These are phyloP conservation scores for Gardenia jasminoides DNA, from an alignment of 257 asterid species.

Conservation along the genomic window DNA sequence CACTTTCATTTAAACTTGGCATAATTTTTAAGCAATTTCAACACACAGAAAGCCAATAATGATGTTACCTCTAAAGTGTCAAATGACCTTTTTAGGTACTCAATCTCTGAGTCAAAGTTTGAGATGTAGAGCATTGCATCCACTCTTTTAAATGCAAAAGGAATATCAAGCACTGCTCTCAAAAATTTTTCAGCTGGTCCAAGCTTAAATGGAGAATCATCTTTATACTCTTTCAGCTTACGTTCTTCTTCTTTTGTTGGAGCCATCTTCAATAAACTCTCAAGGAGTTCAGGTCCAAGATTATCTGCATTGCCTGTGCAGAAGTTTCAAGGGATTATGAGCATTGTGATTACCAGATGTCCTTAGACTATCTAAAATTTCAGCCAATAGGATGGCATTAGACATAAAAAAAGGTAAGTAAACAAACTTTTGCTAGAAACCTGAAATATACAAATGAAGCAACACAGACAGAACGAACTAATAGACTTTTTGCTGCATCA, in stretches of 20 bases:
- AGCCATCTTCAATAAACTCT: slow-evolving; percentile 91
- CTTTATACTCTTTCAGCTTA: slow-evolving; percentile 66
- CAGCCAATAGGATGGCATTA: neutral
- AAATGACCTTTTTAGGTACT: slow-evolving; percentile 80
- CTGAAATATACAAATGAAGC: neutral
- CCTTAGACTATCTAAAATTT: neutral
- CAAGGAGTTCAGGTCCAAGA: slow-evolving; percentile 86
- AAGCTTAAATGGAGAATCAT: slow-evolving; percentile 70
- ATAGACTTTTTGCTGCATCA: neutral
- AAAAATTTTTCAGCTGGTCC: slow-evolving; percentile 89
- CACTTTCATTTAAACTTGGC: neutral
- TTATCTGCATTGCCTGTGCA: slow-evolving; percentile 72
- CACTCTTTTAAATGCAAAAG: slow-evolving; percentile 81
- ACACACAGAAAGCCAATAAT: slow-evolving; percentile 15
- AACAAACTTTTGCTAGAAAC: neutral
- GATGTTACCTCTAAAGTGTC: slow-evolving; percentile 80
- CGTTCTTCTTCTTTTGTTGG: slow-evolving; percentile 92
- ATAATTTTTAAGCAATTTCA: neutral
- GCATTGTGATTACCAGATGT: neutral
- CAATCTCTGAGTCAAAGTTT: slow-evolving; percentile 78
- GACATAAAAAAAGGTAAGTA: neutral
- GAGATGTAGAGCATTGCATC: slow-evolving; percentile 79
- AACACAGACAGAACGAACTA: neutral
- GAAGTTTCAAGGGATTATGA: slow-evolving; percentile 19
- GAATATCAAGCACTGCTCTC: slow-evolving; percentile 76